Base-by-base conservation (phyloP, 805 yeast species). In the Suhomyces vadensis region DNA sequence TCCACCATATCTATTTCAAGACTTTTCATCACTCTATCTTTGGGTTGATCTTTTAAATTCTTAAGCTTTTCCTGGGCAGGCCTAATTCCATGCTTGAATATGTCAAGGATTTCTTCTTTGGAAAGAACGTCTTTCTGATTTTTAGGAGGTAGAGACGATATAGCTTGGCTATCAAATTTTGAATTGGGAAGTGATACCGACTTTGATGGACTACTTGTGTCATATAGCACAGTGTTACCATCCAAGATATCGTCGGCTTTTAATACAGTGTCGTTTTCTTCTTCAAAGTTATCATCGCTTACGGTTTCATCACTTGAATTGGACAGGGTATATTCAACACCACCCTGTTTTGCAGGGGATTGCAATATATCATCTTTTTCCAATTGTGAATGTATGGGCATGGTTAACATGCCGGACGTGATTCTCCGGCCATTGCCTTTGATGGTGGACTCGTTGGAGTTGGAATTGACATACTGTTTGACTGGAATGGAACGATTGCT, bases 391-490 rank as follows among this genome's bases (percentile, higher is more conserved):
- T 61, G 66, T 7, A 58, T 52, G 1, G 75, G 75, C 13, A 60
- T 54, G 25, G 50, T 58, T 22, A 71, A 57, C 76, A 71, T 71
- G 3, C 76, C 76, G 1, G 74, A 68, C 7, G 75, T 71, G 26
- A 71, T 67, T 21, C 74, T 53, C 17, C 46, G 44, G 14, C n/a
- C 29, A 40, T 13, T n/a, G 11, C 23, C 22, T 33, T 22, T 43
- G 38, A 25, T 24, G n/a, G 3, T 46, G 17, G 9, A 44, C 35
- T 27, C 20, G 1, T 11, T 39, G 14, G 37, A 25, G 14, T 23
- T 37, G n/a, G 29, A 25, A 17, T 11, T 20, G 3, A 31, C 35
- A 9, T 41, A 31, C 17, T 26, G 41, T 7, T 22, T 25, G 19
- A 54, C 51, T 0, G 76, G 76, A 14, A 70, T 64, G 9, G 56